Base-by-base conservation (phyloP, 441 rosid species). In the Capsella rubella region DNA sequence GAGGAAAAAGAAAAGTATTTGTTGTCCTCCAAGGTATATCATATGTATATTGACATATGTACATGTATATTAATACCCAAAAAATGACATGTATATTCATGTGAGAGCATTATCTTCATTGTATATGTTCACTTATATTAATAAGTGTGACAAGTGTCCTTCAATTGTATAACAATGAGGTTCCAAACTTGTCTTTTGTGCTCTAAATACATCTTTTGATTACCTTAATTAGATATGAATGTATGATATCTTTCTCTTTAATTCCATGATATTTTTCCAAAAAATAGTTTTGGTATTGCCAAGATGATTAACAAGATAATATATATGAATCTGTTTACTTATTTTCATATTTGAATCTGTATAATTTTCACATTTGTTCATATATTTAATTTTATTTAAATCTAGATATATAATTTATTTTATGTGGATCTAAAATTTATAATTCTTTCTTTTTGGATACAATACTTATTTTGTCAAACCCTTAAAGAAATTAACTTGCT, bases 1-100 rank as follows among this genome's bases (percentile, higher is more conserved):
- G 47, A 40, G 73, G 67, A 39, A 67, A 21, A 66, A 67, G 67
- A 56, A 47, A 57, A 65, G 66, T 37, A 65, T 37, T 57, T 32
- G 10, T 29, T 60, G 13, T 47, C 11, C 6, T 43, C 50, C 0
- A 71, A 59, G 25, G 25, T 21, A 21, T 21, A 21, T 1, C 25
- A 21, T 21, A 21, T 21, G 25, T 1, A 21, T 2, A 21, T 21
- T 21, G 25, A 21, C 25, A 21, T 21, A 21, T 21, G 25, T 21
- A 21, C 2, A 21, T 21, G 25, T 21, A 21, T 21, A 1, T 21
- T 21, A 21, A 21, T 2, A 21, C 25, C 25, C 2, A 21, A 21
- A 21, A 21, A 21, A 21, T 51, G 53, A 16, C 14, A 32, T 55
- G 42, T 56, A 56, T 8, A 32, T 56, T 32, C 18, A 53, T 28